phyloP scores from a whole-genome alignment of 495 filamentous ascomycete genomes.

The Thermochaetoides thermophila region DNA sequence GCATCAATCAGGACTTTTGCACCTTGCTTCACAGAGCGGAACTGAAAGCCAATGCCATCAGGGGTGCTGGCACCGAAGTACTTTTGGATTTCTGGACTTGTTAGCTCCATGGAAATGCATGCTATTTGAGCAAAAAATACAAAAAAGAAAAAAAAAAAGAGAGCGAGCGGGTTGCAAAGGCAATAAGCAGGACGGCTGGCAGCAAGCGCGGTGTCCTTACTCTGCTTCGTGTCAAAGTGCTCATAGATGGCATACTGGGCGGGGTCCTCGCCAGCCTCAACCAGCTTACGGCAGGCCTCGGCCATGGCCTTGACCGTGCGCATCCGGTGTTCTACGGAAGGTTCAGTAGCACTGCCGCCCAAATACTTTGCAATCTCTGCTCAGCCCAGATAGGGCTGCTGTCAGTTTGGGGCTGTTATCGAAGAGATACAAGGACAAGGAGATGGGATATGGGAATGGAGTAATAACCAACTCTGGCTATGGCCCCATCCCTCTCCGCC shows the following conservation, averaged over 20 bases:
- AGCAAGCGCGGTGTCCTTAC: slow-evolving; percentile 3
- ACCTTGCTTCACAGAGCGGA: slow-evolving; percentile 28
- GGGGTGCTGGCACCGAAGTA: slow-evolving; percentile 29
- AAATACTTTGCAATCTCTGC: slow-evolving; percentile 19
- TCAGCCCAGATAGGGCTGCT: slow-evolving; percentile 3
- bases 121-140: background rate
- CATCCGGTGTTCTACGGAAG: slow-evolving; percentile 31
- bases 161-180: background rate
- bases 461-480: background rate
- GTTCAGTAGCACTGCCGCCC: slow-evolving; percentile 19
- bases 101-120: background rate
- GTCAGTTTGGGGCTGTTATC: slow-evolving; percentile 3
- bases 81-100: slow-evolving; percentile 24
- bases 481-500: background rate
- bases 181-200: background rate
- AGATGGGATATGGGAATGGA: background rate
- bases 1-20: slow-evolving; percentile 24
- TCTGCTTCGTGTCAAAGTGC: slow-evolving; percentile 1
- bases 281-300: slow-evolving; percentile 30
- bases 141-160: slow-evolving; percentile 1
- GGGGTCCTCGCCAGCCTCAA: slow-evolving; percentile 28
- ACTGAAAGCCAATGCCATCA: slow-evolving; percentile 31
- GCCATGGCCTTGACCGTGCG: slow-evolving; percentile 24
- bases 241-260: background rate
- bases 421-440: background rate